These are phyloP conservation scores for Irpex sp. DNA, from an alignment of 1,284 basidiomycete species.

Conservation along the genomic window DNA sequence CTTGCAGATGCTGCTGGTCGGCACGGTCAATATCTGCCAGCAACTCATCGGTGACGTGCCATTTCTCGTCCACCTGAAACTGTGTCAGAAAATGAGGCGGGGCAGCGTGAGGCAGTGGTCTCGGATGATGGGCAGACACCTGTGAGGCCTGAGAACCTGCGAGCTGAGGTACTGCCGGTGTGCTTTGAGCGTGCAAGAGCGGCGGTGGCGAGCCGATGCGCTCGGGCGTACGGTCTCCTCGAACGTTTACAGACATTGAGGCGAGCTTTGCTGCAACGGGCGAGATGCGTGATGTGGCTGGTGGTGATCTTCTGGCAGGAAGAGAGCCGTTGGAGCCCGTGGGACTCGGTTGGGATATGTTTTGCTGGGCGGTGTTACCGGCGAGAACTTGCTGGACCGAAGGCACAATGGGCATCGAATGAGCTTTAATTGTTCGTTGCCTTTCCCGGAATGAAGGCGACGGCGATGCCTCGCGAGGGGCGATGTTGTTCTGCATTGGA, in stretches of 20 bases:
- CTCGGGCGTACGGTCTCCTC: constrained; percentile 27
- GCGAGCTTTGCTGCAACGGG: constrained; percentile 36
- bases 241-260: constrained; percentile 31
- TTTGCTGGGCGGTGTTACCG: constrained; percentile 20
- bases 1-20: constrained; percentile 33
- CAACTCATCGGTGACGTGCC: constrained; percentile 66
- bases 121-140: constrained; percentile 46
- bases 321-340: constrained; percentile 47
- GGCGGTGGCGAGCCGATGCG: constrained; percentile 29
- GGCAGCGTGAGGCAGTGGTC: constrained; percentile 50
- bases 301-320: constrained; percentile 38
- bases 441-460: constrained; percentile 63
- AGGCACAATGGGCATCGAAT: constrained; percentile 60
- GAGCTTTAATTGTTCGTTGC: constrained; percentile 52
- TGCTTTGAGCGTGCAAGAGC: constrained; percentile 28
- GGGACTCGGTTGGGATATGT: constrained; percentile 47
- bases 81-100: constrained; percentile 51
- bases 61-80: constrained; percentile 51
- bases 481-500: constrained; percentile 41
- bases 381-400: constrained; percentile 47
- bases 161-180: constrained; percentile 30
- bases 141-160: constrained; percentile 5
- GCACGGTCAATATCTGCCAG: constrained; percentile 67
- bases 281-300: constrained; percentile 34
- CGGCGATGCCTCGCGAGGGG: constrained; percentile 60